A percentile compares a stretch with the other conserved stretches of the same genome.
Evolutionary conservation across 192 early-diverging fungal genomes (phyloP).

Genomic region (Backusella macrospora): DNA sequence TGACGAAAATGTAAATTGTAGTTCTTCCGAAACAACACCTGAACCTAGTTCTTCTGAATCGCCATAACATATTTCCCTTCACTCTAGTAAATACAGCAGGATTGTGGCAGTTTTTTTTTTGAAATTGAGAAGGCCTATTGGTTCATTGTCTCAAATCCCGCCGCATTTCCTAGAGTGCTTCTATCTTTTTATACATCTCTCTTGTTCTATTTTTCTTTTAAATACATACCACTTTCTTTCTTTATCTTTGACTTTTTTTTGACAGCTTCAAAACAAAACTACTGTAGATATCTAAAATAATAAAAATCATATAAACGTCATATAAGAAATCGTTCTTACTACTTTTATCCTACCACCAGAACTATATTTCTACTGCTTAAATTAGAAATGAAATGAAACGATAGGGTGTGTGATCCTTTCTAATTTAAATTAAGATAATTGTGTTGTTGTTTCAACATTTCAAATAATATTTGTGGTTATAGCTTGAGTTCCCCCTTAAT

Average conservation of each 20-base stretch:
- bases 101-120: no score
- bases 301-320: background rate
- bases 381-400: background rate
- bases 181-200: background rate
- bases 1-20: background rate
- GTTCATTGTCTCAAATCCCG: no score
- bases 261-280: background rate
- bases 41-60: background rate
- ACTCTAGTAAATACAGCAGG: no score
- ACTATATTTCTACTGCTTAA: background rate
- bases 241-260: background rate
- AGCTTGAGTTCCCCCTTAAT: no score
- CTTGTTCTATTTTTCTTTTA: background rate
- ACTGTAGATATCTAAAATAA: constrained; percentile 2
- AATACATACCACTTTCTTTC: background rate
- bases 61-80: background rate
- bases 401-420: background rate
- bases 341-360: background rate
- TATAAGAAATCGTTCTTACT: background rate
- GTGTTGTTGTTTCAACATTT: no score
- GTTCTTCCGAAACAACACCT: background rate
- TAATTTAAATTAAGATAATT: no score
- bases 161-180: no score
- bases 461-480: no score
- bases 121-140: no score